Evolutionary conservation across 108 stramenopile genomes (phyloP).

Genomic region (Thalassiosira profunda): DNA sequence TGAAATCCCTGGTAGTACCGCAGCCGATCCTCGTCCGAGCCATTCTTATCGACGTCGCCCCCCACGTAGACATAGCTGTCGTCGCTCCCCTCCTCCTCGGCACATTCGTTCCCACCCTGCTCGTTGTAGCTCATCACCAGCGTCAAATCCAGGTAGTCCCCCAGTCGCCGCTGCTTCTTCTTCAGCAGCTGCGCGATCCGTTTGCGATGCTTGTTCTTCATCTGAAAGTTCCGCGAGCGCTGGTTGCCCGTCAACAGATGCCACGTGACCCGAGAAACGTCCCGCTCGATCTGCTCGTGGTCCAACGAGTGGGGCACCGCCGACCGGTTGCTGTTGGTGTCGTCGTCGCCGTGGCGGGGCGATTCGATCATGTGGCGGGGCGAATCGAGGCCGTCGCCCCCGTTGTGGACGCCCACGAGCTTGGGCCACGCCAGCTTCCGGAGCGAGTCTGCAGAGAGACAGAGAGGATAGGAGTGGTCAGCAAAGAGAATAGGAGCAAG

Average conservation of each 20-base stretch:
- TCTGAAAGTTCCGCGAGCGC: conserved; percentile 61
- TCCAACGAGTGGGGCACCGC: conserved; percentile 66
- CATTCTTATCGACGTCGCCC: not conserved
- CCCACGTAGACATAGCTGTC: conserved; percentile 38
- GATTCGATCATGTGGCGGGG: not conserved
- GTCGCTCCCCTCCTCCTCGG: conserved; percentile 6
- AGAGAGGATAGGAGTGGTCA: not conserved
- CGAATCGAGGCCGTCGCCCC: not conserved
- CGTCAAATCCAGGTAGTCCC: conserved; percentile 78
- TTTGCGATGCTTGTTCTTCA: conserved; percentile 61
- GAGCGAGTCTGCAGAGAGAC: conserved; percentile 57
- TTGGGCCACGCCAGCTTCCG: conserved; percentile 90
- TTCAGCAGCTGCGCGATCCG: conserved; percentile 52
- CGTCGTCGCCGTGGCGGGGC: not conserved
- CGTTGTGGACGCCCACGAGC: conserved; percentile 65
- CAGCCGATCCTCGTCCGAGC: conserved; percentile 41
- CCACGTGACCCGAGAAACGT: conserved; percentile 85
- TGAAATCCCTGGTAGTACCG: conserved; percentile 92
- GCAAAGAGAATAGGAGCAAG: no score
- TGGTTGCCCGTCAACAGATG: conserved; percentile 80
- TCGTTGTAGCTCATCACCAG: conserved; percentile 59
- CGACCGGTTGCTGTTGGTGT: no score
- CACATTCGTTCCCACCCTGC: not conserved
- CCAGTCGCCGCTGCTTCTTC: conserved; percentile 75
- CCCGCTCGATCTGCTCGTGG: conserved; percentile 74